These are phyloP conservation scores for Aspergillus tanneri DNA, from an alignment of 2,329 filamentous ascomycete species.

Conservation along the genomic window DNA sequence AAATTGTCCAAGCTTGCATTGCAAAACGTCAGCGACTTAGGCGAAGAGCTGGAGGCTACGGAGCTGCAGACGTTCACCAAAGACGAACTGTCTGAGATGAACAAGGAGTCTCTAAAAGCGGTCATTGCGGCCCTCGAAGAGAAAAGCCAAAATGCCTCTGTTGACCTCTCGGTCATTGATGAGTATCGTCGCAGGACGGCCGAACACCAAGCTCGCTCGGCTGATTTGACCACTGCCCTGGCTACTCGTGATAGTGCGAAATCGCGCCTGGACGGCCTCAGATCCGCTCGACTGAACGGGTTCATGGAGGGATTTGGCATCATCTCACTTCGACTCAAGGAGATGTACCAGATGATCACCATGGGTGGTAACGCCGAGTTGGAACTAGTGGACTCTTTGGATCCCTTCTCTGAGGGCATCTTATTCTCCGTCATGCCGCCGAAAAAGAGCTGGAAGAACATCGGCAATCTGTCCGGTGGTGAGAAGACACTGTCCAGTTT, in stretches of 20 bases:
- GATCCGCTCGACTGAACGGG: conserved; percentile 83
- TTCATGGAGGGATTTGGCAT: conserved; percentile 98
- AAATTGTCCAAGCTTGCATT: conserved; percentile 81
- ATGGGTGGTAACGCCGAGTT: conserved; percentile 99
- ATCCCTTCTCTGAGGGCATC: conserved; percentile 96
- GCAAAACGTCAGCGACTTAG: conserved; percentile 74
- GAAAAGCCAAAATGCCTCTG: conserved; percentile 77
- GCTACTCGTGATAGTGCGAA: conserved; percentile 80
- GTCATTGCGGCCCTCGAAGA: conserved; percentile 67
- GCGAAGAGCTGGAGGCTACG: conserved; percentile 51
- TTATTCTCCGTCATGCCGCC: conserved; percentile 98
- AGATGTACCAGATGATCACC: conserved; percentile 99
- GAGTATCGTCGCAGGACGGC: conserved; percentile 85
- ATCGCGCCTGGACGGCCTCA: conserved; percentile 87
- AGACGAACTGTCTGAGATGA: conserved; percentile 64
- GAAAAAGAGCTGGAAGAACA: conserved; percentile 99
- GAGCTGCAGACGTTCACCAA: conserved; percentile 74
- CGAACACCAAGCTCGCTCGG: conserved; percentile 77
- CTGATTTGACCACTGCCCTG: conserved; percentile 78
- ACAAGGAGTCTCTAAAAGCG: conserved; percentile 61
- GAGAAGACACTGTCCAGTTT: conserved; percentile 95
- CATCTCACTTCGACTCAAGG: conserved; percentile 92
- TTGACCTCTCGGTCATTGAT: conserved; percentile 83
- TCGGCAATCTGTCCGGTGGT: conserved; percentile 89
- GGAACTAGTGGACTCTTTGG: conserved; percentile 91